Evolutionary conservation across 352 stramenopile species (phyloP).

Genomic region (Pythium guiyangense): DNA sequence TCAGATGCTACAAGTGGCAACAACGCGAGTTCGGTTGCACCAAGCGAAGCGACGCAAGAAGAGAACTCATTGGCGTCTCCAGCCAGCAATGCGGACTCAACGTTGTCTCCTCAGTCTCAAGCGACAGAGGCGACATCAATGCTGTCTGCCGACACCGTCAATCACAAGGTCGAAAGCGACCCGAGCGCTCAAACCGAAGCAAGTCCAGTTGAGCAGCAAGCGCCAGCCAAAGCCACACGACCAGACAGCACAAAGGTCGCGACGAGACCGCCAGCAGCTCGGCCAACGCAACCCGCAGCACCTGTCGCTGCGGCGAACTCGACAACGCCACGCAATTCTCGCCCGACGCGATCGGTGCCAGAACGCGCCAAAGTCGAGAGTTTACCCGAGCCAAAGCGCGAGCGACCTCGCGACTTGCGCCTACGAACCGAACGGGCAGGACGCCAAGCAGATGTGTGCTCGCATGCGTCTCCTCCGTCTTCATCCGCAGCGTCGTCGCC

Average conservation of each 20-base stretch:
- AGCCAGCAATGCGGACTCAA: no score
- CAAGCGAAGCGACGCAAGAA: no score
- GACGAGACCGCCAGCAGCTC: neutral
- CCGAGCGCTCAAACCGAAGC: no score
- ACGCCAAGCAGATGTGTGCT: neutral
- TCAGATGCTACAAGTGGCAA: no score
- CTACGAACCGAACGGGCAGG: neutral
- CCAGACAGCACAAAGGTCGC: neutral
- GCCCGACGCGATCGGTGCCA: no score
- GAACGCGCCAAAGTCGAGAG: neutral
- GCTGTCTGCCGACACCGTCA: neutral
- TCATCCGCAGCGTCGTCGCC: no score
- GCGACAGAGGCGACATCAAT: neutral
- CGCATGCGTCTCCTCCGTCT: no score
- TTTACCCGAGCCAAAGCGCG: conserved; percentile 1
- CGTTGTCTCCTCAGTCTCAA: no score
- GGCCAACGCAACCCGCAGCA: neutral
- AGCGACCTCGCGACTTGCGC: conserved; percentile 12
- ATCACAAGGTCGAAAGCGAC: neutral
- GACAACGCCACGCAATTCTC: neutral
- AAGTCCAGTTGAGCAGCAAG: neutral
- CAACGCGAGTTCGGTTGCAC: no score
- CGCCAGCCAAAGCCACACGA: neutral
- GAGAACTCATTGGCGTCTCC: no score
- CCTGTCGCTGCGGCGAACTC: neutral